Base-by-base conservation (phyloP, 257 asterid genomes). In the Forsythia viridissima region DNA sequence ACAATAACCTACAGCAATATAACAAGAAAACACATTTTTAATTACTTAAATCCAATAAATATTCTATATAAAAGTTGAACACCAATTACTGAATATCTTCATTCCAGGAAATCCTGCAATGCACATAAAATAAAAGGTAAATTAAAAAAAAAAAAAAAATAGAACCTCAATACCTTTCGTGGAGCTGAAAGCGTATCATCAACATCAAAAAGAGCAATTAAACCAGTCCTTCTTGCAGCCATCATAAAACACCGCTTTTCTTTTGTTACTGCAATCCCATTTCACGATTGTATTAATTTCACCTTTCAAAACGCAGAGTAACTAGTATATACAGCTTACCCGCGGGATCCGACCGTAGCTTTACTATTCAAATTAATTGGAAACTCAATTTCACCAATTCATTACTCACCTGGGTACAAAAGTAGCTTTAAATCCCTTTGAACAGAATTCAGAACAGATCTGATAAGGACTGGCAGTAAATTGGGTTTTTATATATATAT, bases 181-280 rank as follows among this genome's bases (percentile, higher is more conserved):
- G 99, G 97, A 75, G 99, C 96, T 30, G 99, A 92, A 59, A 96
- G 97, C 6, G 99, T 96, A 75, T 96, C 99, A 84, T 96, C 99
- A 67, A 96, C 97, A 83, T 96, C 99, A 24, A 96, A 96, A 36
- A 96, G 91, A 77, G 96, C 98, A 86, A 96, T 90, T 40, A 89
- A 84, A 8, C 97, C 97, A 85, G 97, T 86, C 80, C 73, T 89
- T 68, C 68, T 82, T 73, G 82, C 85, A 63, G 92, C 94, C 97
- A 92, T 96, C 16, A 55, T 78, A 39, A 76, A 44, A 75, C 3
- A 59, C 73, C 78, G 42, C 51, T 61, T 38, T 77, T 71, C 66
- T n/a, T 5, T 5, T 5, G 1, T n/a, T 3, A 36, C 88, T 82
- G 85, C 82, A 84, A 18, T 41, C 73, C 66, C 73, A 72, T 71